Conservation (phyloP, 306 rosid genomes). For the Lathyrus sativus region DNA sequence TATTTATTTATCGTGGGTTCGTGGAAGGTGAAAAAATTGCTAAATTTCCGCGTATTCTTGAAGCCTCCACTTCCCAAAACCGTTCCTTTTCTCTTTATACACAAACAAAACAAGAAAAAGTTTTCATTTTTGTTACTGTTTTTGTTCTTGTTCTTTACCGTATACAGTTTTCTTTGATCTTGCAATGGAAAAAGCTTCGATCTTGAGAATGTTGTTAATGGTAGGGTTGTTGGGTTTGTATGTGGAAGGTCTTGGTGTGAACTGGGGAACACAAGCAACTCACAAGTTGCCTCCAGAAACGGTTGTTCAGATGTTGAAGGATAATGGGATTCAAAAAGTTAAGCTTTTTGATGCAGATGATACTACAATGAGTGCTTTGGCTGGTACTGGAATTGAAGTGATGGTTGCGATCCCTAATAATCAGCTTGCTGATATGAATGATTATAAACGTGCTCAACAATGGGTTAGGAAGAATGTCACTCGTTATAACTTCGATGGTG, state of each 20-base stretch:
- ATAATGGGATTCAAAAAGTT: constrained; percentile 86
- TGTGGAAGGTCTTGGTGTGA: constrained; percentile 85
- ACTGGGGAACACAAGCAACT: constrained; percentile 93
- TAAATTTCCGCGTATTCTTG: constrained; percentile 45
- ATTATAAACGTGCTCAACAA: constrained; percentile 59
- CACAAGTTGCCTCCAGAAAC: constrained; percentile 72
- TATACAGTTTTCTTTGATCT: neutral
- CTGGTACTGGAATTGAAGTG: constrained; percentile 78
- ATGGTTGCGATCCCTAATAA: constrained; percentile 96
- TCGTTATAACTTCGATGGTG: constrained; percentile 74
- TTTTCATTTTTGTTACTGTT: neutral
- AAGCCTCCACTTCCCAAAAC: constrained; percentile 47
- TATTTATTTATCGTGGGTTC: constrained; percentile 40
- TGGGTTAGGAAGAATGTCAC: constrained; percentile 86
- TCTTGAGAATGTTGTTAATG: constrained; percentile 45
- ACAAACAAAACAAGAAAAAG: neutral
- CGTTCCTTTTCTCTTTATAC: constrained; percentile 41
- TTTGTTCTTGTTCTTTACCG: neutral
- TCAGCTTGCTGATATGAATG: constrained; percentile 67
- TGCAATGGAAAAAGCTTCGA: constrained; percentile 44
- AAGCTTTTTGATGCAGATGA: constrained; percentile 88
- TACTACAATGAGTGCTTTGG: constrained; percentile 75
- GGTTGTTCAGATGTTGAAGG: constrained; percentile 82
- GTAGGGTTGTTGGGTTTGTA: constrained; percentile 43
- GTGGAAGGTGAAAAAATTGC: constrained; percentile 37